phyloP scores from a whole-genome alignment of 2,329 filamentous ascomycete species.

The Cordyceps fumosorosea region DNA sequence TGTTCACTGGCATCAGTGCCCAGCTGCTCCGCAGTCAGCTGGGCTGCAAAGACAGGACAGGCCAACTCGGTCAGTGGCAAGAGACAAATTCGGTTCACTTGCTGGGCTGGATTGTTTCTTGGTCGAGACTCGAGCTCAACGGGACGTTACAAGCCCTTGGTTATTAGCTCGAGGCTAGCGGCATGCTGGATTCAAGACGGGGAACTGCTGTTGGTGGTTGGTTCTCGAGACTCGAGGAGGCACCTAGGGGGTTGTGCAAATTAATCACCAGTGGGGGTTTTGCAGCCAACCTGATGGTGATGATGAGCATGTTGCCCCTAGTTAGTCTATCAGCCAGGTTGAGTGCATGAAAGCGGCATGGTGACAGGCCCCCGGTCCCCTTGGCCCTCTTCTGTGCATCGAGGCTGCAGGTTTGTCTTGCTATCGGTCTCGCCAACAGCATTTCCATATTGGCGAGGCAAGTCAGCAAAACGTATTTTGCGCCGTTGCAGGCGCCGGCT shows the following conservation, averaged over 20 bases:
- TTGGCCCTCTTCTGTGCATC: slow-evolving; percentile 2
- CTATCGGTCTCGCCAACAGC: slow-evolving; percentile 8
- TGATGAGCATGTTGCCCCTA: not conserved
- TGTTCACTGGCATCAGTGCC: too few relatives aligned
- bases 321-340: not conserved
- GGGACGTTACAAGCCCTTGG: not conserved
- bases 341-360: not conserved
- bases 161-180: not conserved
- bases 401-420: slow-evolving; percentile 5
- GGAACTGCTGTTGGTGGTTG: not conserved
- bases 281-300: not conserved
- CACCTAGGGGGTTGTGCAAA: not conserved
- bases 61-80: not conserved
- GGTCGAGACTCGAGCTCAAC: not conserved
- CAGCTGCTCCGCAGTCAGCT: not conserved
- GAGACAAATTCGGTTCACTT: not conserved
- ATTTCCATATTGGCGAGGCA: not conserved
- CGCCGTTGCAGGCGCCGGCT: slow-evolving; percentile 5
- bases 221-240: not conserved
- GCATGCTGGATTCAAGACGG: not conserved
- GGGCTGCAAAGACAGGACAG: not conserved
- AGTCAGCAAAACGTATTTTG: not conserved
- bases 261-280: not conserved
- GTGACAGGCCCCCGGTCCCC: not conserved
- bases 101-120: not conserved